Evolutionary conservation across 331 rosid species (phyloP).

Genomic region (Phaseolus coccineus): DNA sequence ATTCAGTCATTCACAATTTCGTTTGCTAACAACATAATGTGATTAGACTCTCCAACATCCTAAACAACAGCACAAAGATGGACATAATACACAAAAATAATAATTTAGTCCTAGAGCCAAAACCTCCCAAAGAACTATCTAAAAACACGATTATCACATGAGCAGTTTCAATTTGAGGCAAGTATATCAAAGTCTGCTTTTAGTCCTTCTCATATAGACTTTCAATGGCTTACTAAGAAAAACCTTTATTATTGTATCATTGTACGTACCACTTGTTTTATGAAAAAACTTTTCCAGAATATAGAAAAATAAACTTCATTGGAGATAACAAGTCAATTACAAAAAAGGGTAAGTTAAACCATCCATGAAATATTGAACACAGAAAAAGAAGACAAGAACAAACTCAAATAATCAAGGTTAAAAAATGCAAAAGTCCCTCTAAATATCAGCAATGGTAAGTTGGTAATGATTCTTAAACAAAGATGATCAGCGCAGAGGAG

Average conservation of each 20-base stretch:
- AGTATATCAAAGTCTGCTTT: neutral
- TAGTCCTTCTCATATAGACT: neutral
- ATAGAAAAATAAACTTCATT: constrained; percentile 21
- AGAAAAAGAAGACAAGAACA: neutral
- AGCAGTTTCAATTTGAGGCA: neutral
- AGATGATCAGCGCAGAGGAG: constrained; percentile 1
- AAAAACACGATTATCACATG: neutral
- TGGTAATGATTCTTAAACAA: constrained; percentile 32
- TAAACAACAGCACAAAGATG: neutral
- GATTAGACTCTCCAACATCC: neutral
- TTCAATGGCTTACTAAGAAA: neutral
- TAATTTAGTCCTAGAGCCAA: neutral
- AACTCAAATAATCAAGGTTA: neutral
- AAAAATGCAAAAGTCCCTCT: constrained; percentile 14
- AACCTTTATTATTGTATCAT: constrained; percentile 7
- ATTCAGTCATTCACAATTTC: neutral
- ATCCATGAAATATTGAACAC: constrained; percentile 1
- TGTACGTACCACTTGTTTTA: constrained; percentile 4
- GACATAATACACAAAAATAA: neutral
- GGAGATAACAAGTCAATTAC: constrained; percentile 14
- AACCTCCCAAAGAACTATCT: neutral
- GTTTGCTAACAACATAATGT: constrained; percentile 21
- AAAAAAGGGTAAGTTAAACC: constrained; percentile 12
- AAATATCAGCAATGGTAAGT: constrained; percentile 24
- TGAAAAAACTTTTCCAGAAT: neutral